A percentile compares a stretch with the other conserved stretches of the same genome.
These are phyloP conservation scores for Conidiobolus incongruus DNA, from an alignment of 371 early-diverging fungal genomes.

Conservation along the genomic window DNA sequence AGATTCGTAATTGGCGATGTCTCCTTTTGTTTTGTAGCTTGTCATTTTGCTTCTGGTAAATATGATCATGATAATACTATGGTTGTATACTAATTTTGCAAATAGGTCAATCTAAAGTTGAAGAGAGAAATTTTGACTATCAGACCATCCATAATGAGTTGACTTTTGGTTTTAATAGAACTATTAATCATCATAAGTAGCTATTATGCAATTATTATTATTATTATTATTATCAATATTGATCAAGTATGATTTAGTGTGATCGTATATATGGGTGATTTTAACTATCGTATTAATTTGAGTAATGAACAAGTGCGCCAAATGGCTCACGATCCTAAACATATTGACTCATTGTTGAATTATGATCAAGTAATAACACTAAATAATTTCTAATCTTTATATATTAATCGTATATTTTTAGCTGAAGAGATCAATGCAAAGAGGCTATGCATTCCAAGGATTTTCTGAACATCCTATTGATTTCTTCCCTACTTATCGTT, in stretches of 20 bases:
- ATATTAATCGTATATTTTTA: no score
- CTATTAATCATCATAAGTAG: slow-evolving; percentile 50
- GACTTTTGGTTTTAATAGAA: slow-evolving; percentile 37
- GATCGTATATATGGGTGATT: slow-evolving; percentile 75
- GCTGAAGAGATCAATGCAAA: slow-evolving; percentile 22
- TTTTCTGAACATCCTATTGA: slow-evolving; percentile 57
- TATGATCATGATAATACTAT: background rate
- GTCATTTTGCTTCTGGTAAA: slow-evolving; percentile 81
- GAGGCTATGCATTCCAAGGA: slow-evolving; percentile 41
- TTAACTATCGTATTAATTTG: slow-evolving; percentile 53
- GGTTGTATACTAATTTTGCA: slow-evolving; percentile 2
- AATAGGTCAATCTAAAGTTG: slow-evolving; percentile 32
- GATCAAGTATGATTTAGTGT: slow-evolving; percentile 19
- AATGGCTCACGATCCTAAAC: slow-evolving; percentile 11
- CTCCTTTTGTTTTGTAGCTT: slow-evolving; percentile 64
- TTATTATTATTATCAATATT: no score
- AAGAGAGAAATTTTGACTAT: slow-evolving; percentile 73
- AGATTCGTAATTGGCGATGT: slow-evolving; percentile 73
- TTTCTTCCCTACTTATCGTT: slow-evolving; percentile 90
- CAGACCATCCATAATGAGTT: slow-evolving; percentile 51
- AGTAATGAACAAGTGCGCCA: slow-evolving; percentile 8
- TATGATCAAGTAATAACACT: background rate
- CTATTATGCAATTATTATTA: background rate
- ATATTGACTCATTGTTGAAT: slow-evolving; percentile 15
- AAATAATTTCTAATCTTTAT: no score